Percentiles rank a stretch among this genome's conserved stretches.
Conservation (phyloP, 2,329 filamentous ascomycete genomes). For the Biscogniauxia mediterranea region DNA sequence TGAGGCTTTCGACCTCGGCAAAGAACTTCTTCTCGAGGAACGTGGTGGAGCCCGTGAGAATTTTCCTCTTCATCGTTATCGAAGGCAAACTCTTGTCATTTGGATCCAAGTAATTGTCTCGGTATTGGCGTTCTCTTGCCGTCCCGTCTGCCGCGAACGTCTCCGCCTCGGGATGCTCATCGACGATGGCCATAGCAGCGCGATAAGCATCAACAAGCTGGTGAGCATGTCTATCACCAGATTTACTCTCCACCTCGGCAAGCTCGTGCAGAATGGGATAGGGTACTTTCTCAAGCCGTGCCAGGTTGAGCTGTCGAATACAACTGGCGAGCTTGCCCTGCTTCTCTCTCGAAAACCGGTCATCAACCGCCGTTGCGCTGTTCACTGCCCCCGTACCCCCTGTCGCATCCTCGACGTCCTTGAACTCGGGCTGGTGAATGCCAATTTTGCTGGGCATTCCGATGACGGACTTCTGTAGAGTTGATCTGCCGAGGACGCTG, state of each 20-base stretch:
- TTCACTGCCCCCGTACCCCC: constrained; percentile 46
- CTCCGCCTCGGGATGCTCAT: constrained; percentile 64
- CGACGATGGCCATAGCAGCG: constrained; percentile 75
- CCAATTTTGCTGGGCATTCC: constrained; percentile 72
- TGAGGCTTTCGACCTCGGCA: constrained; percentile 70
- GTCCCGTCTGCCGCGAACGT: constrained; percentile 60
- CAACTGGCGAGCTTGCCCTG: constrained; percentile 78
- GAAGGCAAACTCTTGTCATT: constrained; percentile 62
- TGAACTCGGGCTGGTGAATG: constrained; percentile 62
- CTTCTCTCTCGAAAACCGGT: constrained; percentile 78
- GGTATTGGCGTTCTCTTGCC: constrained; percentile 73
- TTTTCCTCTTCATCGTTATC: constrained; percentile 70
- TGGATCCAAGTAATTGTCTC: constrained; percentile 74
- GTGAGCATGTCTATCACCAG: constrained; percentile 67
- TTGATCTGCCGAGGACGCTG: constrained; percentile 64
- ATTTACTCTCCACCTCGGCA: constrained; percentile 67
- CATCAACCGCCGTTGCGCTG: constrained; percentile 58
- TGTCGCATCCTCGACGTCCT: constrained; percentile 63
- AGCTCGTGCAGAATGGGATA: constrained; percentile 78
- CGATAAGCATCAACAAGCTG: constrained; percentile 81
- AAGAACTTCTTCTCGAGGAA: constrained; percentile 84
- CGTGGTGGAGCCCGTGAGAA: constrained; percentile 73
- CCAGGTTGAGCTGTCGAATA: constrained; percentile 74
- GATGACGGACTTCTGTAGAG: constrained; percentile 80
- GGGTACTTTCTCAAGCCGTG: constrained; percentile 62